Percentiles rank a stretch among this genome's conserved stretches.
These are phyloP conservation scores for Ceratobasidium sp. DNA, from an alignment of 1,284 basidiomycete species.

Conservation along the genomic window DNA sequence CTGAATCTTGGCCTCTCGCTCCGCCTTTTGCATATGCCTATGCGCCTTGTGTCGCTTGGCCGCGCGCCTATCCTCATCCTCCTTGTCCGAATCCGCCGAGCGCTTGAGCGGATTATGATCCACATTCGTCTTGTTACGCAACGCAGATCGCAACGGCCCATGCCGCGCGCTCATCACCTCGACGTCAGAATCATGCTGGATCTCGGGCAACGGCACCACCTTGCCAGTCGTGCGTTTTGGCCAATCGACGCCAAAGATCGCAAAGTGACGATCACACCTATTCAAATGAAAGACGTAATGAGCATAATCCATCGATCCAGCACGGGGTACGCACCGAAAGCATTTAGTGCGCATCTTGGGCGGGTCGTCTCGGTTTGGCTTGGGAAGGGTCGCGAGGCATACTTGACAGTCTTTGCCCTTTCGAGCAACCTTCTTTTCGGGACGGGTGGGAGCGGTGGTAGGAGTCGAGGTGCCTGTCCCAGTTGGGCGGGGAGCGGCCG, in stretches of 20 bases:
- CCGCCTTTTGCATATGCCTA: neutral
- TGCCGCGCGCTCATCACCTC: constrained; percentile 4
- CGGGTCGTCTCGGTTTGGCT: constrained; percentile 5
- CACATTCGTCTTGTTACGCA: neutral
- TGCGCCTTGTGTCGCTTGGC: constrained; percentile 17
- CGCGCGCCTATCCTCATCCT: neutral
- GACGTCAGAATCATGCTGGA: neutral
- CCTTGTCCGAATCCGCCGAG: neutral
- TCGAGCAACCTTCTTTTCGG: constrained; percentile 31
- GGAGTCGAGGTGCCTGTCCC: constrained; percentile 9
- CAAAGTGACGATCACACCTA: constrained; percentile 34
- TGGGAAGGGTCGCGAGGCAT: constrained; percentile 7
- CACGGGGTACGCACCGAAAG: constrained; percentile 14
- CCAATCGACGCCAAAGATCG: constrained; percentile 36
- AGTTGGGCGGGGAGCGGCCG: constrained; percentile 3
- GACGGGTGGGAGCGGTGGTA: neutral
- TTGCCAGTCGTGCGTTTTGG: constrained; percentile 25
- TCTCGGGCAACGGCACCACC: constrained; percentile 7
- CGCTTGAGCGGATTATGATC: neutral
- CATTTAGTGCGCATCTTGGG: constrained; percentile 7
- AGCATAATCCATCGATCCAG: neutral
- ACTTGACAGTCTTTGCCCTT: constrained; percentile 33
- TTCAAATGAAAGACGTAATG: neutral
- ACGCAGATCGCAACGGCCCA: neutral
- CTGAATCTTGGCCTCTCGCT: constrained; percentile 10